Evolutionary conservation across 306 rosid species (phyloP), one percentile per base, ranked within the genome.

Genomic region (Dryas octopetala): DNA sequence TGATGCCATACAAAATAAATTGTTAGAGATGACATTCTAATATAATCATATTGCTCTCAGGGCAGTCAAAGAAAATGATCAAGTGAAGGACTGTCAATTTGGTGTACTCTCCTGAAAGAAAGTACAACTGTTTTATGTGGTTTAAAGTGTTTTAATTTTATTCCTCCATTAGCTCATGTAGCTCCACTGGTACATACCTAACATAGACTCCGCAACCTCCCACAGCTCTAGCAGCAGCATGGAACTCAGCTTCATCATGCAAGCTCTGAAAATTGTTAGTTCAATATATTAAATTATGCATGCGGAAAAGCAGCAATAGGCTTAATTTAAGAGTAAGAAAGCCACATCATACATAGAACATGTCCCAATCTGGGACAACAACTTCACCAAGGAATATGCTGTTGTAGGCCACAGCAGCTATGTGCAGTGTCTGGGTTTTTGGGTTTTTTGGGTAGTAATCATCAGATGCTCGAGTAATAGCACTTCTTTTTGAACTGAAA

Each of bases 361-460:
- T 84, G 73, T 84, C 87, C 87, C 87, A 84, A 81, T 84, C 87
- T n/a, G 87, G 87, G 45, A 80, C 80, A 63, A 84, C 26, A 57
- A 84, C 66, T 78, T 84, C 87, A 73, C 87, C 87, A 38, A 84
- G 75, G 73, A 84, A 77, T 68, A 84, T 78, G 80, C 83, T 84
- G 79, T 84, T 84, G 82, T 68, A 84, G 57, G 87, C 74, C 71
- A 84, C 83, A 55, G 87, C 68, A 77, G 87, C 85, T 62, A 84
- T 47, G 54, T 84, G 87, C 48, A 80, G 65, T 48, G 87, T 84
- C 77, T 80, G 84, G 5, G 84, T 76, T 13, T 78, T 38, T 49
- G 87, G 82, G 66, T 76, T 77, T 60, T 66, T 49, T 0, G 87
- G 87, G 79, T 84, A 84, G 82, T 80, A 84, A 69, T 80, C 87